A percentile compares a stretch with the other conserved stretches of the same genome.
phyloP scores from a whole-genome alignment of 2,329 filamentous ascomycete genomes.

The Diaporthe amygdali region DNA sequence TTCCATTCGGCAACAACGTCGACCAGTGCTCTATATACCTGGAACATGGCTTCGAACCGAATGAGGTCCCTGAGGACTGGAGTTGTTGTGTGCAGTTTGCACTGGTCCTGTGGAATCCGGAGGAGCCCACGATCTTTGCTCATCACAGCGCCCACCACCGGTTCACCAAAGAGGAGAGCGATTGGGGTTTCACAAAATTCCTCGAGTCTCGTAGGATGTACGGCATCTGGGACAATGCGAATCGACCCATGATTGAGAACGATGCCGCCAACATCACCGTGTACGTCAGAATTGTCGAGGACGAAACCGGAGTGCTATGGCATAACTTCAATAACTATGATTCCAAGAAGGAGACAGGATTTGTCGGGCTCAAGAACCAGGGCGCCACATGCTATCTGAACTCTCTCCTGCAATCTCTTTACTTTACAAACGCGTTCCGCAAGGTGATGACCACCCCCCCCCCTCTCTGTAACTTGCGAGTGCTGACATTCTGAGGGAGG shows the following conservation, averaged over 20 bases:
- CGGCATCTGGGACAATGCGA: conserved; percentile 73
- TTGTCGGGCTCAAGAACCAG: conserved; percentile 95
- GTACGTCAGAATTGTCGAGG: conserved; percentile 81
- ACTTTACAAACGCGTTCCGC: conserved; percentile 90
- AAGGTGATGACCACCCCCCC: conserved; percentile 62
- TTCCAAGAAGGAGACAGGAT: conserved; percentile 98
- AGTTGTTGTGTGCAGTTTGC: conserved; percentile 96
- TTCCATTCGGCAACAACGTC: conserved; percentile 92
- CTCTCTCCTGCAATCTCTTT: conserved; percentile 82
- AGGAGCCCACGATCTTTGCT: conserved; percentile 83
- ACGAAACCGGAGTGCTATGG: conserved; percentile 88
- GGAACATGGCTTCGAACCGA: conserved; percentile 86
- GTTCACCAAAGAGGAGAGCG: conserved; percentile 94
- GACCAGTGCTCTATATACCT: conserved; percentile 95
- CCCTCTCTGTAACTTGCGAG: conserved; percentile 20
- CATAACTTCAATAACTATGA: conserved; percentile 95
- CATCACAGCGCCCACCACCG: conserved; percentile 91
- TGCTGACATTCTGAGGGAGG: conserved; percentile 52
- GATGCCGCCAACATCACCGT: conserved; percentile 81
- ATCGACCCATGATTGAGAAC: conserved; percentile 76
- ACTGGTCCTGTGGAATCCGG: conserved; percentile 91
- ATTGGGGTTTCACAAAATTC: conserved; percentile 99
- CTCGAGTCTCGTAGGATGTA: conserved; percentile 88
- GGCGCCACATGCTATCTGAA: conserved; percentile 92
- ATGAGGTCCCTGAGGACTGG: conserved; percentile 85